Evolutionary conservation across 1,139 yeast genomes (phyloP), one percentile per base, ranked within the genome.

Genomic region (Candida glucosophila): DNA sequence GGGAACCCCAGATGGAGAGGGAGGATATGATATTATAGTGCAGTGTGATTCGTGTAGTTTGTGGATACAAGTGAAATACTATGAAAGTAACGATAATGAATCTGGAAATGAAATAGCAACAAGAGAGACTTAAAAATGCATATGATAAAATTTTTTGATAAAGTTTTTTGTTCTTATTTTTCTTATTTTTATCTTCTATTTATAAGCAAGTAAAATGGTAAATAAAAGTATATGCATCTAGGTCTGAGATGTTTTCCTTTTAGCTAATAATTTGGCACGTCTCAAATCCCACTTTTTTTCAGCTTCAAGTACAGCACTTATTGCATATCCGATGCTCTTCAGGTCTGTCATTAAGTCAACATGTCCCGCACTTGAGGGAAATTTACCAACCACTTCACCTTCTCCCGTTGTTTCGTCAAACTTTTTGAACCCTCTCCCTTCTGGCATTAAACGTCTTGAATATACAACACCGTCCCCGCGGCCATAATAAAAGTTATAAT

Each of bases 391-490:
- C 3, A 81, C 71, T 25, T 64, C 63, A 6, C 71, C 71, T 22
- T 38, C 36, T 3, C 60, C 59, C 1, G 59, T 48, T 9, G 38
- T 39, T 6, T 46, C 42, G 31, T 64, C 49, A 30, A 45, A 58
- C 15, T 38, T 39, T 1, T 67, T 56, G 43, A 78, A 85, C 0
- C 92, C 92, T 36, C 65, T 63, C 15, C 59, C 54, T 40, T 78
- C 80, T 0, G 96, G 95, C 73, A 85, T 71, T 21, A 82, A 52
- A 77, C 88, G 78, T 35, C 73, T 73, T 40, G 78, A 83, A 49
- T 82, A 85, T 1, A 85, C 81, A 10, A 86, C 95, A 17, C 96
- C 96, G 45, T 86, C 96, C 5, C 96, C 96, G 6, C 86, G 86
- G 0, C 94, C 95, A 46, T 82, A 85, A 39, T 68, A 72, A 39